These are phyloP conservation scores for Thuja plicata DNA, from an alignment of 83 land plant species.

Conservation along the genomic window DNA sequence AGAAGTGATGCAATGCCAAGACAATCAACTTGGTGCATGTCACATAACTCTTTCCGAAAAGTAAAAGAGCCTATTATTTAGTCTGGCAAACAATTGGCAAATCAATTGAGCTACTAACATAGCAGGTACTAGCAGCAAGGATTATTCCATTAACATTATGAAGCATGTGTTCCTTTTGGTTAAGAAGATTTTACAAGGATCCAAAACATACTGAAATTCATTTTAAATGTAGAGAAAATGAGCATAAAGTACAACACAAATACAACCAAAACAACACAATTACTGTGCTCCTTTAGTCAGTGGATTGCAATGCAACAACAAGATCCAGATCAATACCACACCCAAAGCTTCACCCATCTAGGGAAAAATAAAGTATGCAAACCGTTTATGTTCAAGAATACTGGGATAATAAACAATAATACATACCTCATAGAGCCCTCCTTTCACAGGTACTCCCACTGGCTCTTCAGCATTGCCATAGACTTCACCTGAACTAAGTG, in stretches of 20 bases:
- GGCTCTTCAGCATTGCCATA: conserved; percentile 64
- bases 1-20: background rate
- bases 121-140: background rate
- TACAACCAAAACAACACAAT: background rate
- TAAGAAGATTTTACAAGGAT: background rate
- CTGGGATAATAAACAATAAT: background rate
- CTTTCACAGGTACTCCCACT: conserved; percentile 96
- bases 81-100: background rate
- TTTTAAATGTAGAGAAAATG: background rate
- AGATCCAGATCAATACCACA: background rate
- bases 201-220: background rate
- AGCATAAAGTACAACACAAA: background rate
- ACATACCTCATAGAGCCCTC: conserved; percentile 95
- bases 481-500: conserved; percentile 16
- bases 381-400: background rate
- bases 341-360: background rate
- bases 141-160: background rate
- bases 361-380: background rate
- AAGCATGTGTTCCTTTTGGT: background rate
- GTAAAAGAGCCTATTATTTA: background rate
- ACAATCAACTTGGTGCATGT: background rate
- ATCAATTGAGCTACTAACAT: background rate
- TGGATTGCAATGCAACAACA: conserved; percentile 1
- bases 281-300: background rate
- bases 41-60: background rate